These are phyloP conservation scores for Spongospora subterranea DNA, from an alignment of 208 protist genomes.

Conservation along the genomic window DNA sequence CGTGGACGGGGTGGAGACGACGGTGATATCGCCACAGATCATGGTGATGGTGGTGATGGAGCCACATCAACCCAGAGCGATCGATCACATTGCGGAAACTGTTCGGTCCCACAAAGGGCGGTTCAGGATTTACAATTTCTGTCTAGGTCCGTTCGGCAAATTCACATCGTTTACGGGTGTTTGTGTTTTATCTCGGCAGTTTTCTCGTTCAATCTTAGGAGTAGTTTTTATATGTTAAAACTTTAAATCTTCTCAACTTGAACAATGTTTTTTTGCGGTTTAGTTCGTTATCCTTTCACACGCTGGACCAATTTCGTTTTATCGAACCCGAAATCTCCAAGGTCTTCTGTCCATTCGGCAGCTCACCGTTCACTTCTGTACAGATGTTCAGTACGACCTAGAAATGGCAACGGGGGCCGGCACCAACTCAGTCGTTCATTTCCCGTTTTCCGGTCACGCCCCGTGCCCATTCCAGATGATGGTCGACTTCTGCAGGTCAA, in stretches of 20 bases:
- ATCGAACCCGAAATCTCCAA: no score
- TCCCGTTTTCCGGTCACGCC: slow-evolving; percentile 28
- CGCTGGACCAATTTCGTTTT: no score
- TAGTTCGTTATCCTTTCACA: no score
- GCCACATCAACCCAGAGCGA: no score
- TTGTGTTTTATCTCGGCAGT: no score
- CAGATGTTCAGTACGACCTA: background rate
- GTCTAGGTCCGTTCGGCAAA: background rate
- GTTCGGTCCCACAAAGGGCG: background rate
- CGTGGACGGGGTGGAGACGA: background rate
- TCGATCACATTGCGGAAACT: background rate
- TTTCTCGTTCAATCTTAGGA: no score
- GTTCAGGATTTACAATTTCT: slow-evolving; percentile 46
- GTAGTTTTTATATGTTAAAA: no score
- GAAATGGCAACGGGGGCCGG: background rate
- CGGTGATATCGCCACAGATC: background rate
- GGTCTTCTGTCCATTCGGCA: no score
- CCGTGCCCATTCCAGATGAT: slow-evolving; percentile 38
- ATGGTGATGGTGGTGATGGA: background rate
- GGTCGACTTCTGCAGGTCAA: background rate
- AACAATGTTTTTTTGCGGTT: no score
- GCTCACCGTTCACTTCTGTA: background rate
- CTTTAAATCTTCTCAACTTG: no score
- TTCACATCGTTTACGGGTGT: no score
- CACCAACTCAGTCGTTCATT: background rate